Conservation (phyloP, 1,284 basidiomycete genomes). For the Cryptococcus sp. region DNA sequence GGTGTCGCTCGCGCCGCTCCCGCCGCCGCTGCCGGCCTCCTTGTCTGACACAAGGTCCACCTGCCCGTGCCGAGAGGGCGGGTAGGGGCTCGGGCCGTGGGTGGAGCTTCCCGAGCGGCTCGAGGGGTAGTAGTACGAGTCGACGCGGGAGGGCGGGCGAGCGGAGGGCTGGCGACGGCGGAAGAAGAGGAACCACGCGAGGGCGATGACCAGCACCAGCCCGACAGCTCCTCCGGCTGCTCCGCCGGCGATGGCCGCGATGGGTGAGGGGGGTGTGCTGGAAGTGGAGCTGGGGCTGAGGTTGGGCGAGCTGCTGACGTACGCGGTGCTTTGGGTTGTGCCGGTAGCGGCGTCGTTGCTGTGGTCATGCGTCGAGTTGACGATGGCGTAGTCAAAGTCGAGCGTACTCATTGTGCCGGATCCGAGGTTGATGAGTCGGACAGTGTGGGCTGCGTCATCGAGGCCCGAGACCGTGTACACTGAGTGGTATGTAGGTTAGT, state of each 20-base stretch:
- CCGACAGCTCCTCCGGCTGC: constrained; percentile 13
- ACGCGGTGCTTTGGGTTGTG: not conserved
- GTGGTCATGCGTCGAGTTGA: constrained; percentile 15
- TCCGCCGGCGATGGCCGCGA: constrained; percentile 13
- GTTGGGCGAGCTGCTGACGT: not conserved
- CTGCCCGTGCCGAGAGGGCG: not conserved
- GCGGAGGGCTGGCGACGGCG: not conserved
- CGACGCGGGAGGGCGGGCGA: not conserved
- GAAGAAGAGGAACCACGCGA: constrained; percentile 11
- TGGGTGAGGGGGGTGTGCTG: not conserved
- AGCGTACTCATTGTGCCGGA: not conserved
- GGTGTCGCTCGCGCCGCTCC: not conserved
- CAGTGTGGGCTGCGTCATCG: constrained; percentile 12
- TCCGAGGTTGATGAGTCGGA: constrained; percentile 18
- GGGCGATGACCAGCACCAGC: constrained; percentile 7
- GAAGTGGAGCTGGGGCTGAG: not conserved
- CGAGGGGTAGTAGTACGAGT: not conserved
- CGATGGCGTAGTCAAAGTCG: constrained; percentile 18
- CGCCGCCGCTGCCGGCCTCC: not conserved
- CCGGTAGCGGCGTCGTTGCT: constrained; percentile 1
- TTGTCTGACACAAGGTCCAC: not conserved
- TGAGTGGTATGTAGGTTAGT: not conserved
- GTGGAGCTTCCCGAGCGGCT: not conserved
- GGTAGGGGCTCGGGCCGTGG: not conserved
- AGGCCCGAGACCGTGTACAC: constrained; percentile 17